Evolutionary conservation across 2,329 filamentous ascomycete genomes (phyloP).

Genomic region (Aspergillus latus): DNA sequence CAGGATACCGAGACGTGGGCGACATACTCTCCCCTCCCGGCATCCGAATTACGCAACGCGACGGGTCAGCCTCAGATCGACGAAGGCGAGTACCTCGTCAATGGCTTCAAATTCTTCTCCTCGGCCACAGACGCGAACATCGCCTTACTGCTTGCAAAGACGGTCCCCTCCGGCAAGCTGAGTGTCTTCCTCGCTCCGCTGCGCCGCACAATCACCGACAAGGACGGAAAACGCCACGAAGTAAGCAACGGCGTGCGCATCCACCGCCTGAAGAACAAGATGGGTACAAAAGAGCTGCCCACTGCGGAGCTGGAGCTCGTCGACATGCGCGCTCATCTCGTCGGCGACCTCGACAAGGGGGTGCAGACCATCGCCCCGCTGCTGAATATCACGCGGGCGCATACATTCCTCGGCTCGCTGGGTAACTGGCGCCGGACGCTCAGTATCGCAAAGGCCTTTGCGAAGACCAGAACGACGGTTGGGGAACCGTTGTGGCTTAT

Average conservation of each 20-base stretch:
- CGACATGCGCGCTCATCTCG: slow-evolving; percentile 63
- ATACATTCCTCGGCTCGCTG: slow-evolving; percentile 43
- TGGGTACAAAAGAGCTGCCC: slow-evolving; percentile 68
- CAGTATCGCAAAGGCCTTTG: slow-evolving; percentile 43
- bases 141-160: slow-evolving; percentile 64
- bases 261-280: slow-evolving; percentile 69
- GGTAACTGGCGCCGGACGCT: slow-evolving; percentile 41
- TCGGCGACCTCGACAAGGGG: slow-evolving; percentile 66
- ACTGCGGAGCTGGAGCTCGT: slow-evolving; percentile 70
- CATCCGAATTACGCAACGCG: background rate
- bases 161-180: slow-evolving; percentile 51
- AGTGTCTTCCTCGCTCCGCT: slow-evolving; percentile 67
- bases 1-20: slow-evolving; percentile 66
- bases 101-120: slow-evolving; percentile 72
- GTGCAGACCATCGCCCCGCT: slow-evolving; percentile 68
- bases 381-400: slow-evolving; percentile 62
- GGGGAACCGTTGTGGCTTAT: slow-evolving; percentile 41
- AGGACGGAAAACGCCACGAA: slow-evolving; percentile 29
- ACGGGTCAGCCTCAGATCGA: background rate
- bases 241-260: slow-evolving; percentile 65
- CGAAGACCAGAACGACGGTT: slow-evolving; percentile 38
- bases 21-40: background rate
- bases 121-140: slow-evolving; percentile 66
- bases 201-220: slow-evolving; percentile 14
- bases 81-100: slow-evolving; percentile 46